Evolutionary conservation across 2,329 filamentous ascomycete genomes (phyloP).

Genomic region (Lachnellula willkommii): DNA sequence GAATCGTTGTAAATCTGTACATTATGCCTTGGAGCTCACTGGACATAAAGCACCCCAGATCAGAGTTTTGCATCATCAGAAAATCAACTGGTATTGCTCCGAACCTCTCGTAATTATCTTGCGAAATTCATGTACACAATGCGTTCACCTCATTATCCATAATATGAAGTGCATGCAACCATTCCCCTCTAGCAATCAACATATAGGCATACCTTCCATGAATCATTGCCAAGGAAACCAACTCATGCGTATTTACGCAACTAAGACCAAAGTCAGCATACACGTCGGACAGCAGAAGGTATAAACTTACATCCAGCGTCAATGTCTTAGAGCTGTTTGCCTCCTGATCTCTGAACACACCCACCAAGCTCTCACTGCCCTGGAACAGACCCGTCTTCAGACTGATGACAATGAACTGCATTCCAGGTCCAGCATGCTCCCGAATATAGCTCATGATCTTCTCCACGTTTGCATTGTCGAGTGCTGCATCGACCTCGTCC

Average conservation of each 20-base stretch:
- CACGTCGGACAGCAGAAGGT: not conserved
- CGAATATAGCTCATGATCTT: conserved; percentile 95
- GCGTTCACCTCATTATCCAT: not conserved
- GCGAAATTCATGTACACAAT: conserved; percentile 1
- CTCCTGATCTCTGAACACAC: conserved; percentile 90
- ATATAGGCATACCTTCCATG: not conserved
- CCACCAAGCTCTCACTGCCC: conserved; percentile 90
- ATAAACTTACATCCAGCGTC: conserved; percentile 81
- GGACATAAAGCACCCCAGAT: not conserved
- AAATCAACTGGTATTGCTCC: not conserved
- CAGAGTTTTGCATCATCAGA: not conserved
- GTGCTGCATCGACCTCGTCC: conserved; percentile 93
- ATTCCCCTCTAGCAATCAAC: not conserved
- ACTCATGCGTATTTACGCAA: conserved; percentile 26
- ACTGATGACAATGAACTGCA: conserved; percentile 98
- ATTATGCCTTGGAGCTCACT: not conserved
- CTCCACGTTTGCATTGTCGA: conserved; percentile 96
- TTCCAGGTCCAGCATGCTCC: conserved; percentile 89
- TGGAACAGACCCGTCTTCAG: conserved; percentile 95
- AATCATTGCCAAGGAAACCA: not conserved
- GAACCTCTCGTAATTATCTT: not conserved
- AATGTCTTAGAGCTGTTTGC: conserved; percentile 88
- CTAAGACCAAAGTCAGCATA: conserved; percentile 17
- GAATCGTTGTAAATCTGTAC: not conserved
- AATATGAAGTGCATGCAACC: not conserved